Evolutionary conservation across 139 green algal genomes (phyloP).

Genomic region (Haematococcus sp.): DNA sequence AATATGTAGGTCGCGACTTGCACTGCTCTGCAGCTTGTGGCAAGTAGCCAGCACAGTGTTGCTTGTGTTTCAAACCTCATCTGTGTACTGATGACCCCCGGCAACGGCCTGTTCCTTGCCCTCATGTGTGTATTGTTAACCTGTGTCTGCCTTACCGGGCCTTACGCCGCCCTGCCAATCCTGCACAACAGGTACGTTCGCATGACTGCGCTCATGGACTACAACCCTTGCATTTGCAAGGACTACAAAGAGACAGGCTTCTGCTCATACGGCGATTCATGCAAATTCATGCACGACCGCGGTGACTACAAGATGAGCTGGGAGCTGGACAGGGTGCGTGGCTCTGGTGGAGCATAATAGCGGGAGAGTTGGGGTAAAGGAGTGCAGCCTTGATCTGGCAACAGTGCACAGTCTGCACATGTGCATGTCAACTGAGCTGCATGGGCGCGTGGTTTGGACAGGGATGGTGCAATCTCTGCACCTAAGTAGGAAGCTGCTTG

Average conservation of each 20-base stretch:
- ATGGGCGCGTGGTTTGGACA: too few species aligned
- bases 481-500: too few species aligned
- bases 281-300: slow-evolving; percentile 99
- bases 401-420: slow-evolving; percentile 1
- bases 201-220: slow-evolving; percentile 21
- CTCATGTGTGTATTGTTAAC: too few species aligned
- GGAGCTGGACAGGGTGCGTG: slow-evolving; percentile 78
- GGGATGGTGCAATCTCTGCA: too few species aligned
- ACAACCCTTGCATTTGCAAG: slow-evolving; percentile 85
- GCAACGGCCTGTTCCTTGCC: too few species aligned
- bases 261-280: slow-evolving; percentile 95
- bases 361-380: background rate
- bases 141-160: too few species aligned
- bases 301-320: slow-evolving; percentile 98
- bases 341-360: background rate
- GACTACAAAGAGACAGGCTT: slow-evolving; percentile 98
- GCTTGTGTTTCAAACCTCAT: too few species aligned
- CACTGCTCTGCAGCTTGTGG: slow-evolving; percentile 86
- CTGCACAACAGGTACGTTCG: slow-evolving; percentile 1
- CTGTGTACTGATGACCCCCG: too few species aligned
- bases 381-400: background rate
- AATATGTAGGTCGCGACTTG: slow-evolving; percentile 46
- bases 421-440: slow-evolving; percentile 4
- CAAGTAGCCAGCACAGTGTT: too few species aligned
- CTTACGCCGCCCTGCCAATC: too few species aligned